Evolutionary conservation across 2,329 filamentous ascomycete species (phyloP).

Genomic region (Fusarium piperis): DNA sequence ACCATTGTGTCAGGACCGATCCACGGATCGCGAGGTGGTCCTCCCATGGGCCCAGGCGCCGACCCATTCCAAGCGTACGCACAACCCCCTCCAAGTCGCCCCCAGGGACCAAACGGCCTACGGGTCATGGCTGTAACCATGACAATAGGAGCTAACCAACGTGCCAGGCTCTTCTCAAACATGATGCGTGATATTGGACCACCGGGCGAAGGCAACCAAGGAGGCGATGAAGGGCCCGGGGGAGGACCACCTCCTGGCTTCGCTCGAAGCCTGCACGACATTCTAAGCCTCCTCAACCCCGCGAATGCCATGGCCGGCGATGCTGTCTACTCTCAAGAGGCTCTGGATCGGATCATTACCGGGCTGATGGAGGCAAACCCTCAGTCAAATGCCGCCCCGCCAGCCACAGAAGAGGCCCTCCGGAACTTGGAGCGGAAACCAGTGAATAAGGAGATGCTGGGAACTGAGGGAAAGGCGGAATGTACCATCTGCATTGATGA

Average conservation of each 20-base stretch:
- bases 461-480: constrained; percentile 74
- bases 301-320: constrained; percentile 72
- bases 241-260: constrained; percentile 37
- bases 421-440: constrained; percentile 75
- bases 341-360: constrained; percentile 86
- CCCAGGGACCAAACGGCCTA: constrained; percentile 24
- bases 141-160: constrained; percentile 46
- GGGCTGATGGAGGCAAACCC: constrained; percentile 87
- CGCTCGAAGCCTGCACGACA: constrained; percentile 57
- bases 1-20: constrained; percentile 57
- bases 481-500: constrained; percentile 97
- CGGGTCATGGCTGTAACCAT: constrained; percentile 31
- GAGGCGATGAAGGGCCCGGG: constrained; percentile 25
- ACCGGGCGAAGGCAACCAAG: constrained; percentile 42
- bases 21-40: constrained; percentile 22
- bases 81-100: constrained; percentile 20
- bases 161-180: constrained; percentile 57
- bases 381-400: constrained; percentile 80
- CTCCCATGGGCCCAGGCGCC: constrained; percentile 29
- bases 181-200: constrained; percentile 53
- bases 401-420: constrained; percentile 81
- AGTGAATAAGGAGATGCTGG: constrained; percentile 75
- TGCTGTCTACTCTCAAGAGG: constrained; percentile 90
- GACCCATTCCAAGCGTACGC: constrained; percentile 63
- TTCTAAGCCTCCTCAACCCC: constrained; percentile 65